Evolutionary conservation across 306 rosid species (phyloP).

Genomic region (Dryas octopetala): DNA sequence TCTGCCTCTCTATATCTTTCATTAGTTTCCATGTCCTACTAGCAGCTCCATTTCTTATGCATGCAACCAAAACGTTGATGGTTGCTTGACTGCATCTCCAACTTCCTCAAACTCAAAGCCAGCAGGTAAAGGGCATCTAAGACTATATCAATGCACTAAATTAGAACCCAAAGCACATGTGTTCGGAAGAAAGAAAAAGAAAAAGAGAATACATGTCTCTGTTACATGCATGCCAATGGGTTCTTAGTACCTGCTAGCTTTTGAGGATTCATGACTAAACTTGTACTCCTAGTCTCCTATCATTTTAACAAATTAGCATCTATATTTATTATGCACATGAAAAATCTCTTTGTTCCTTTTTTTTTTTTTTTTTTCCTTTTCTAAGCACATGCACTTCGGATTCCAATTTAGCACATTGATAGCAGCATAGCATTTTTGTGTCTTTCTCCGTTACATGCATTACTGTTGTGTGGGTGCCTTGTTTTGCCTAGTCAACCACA

Average conservation of each 20-base stretch:
- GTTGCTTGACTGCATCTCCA: not conserved
- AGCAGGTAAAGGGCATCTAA: not conserved
- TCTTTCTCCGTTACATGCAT: not conserved
- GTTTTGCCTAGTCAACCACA: constrained; percentile 1
- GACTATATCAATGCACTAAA: not conserved
- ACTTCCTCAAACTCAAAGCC: constrained; percentile 3
- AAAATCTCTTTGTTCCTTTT: not conserved
- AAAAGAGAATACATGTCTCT: not conserved
- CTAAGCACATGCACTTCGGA: not conserved
- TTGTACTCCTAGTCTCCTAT: not conserved
- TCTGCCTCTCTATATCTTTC: not conserved
- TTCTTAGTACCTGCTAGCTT: not conserved
- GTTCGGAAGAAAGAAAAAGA: not conserved
- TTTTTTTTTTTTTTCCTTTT: not conserved
- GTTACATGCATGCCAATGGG: not conserved
- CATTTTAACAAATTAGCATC: no score
- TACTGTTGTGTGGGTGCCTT: not conserved
- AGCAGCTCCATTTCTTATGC: not conserved
- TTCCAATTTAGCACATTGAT: not conserved
- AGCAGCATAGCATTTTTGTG: not conserved
- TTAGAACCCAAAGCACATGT: not conserved
- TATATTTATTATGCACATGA: not conserved
- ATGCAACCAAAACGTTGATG: not conserved
- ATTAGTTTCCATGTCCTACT: not conserved
- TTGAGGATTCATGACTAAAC: not conserved